These are phyloP conservation scores for Blastobotrys buckinghamii DNA, from an alignment of 1,139 yeast genomes.

Conservation along the genomic window DNA sequence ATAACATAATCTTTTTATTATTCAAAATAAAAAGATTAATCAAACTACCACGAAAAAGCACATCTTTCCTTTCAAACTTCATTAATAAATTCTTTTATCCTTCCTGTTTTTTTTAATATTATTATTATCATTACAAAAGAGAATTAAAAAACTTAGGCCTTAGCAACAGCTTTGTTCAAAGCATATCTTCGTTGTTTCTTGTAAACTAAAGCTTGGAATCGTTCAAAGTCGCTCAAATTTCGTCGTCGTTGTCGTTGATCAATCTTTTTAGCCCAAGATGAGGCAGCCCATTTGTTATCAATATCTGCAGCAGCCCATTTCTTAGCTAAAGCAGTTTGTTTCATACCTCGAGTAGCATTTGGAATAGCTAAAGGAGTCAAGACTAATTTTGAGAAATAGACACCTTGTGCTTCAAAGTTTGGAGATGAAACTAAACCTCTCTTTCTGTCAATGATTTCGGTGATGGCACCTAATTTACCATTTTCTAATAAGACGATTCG, in stretches of 20 bases:
- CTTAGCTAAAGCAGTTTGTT: constrained; percentile 79
- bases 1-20: no score
- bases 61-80: no score
- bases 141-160: constrained; percentile 86
- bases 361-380: constrained; percentile 88
- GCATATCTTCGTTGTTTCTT: constrained; percentile 96
- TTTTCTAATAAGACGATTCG: constrained; percentile 86
- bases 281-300: constrained; percentile 84
- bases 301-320: constrained; percentile 92
- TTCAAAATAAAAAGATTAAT: no score
- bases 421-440: constrained; percentile 98
- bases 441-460: constrained; percentile 98
- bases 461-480: constrained; percentile 89
- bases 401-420: constrained; percentile 76
- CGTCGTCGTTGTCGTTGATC: constrained; percentile 93
- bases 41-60: no score
- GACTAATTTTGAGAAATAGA: constrained; percentile 78
- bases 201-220: constrained; percentile 97
- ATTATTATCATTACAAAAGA: constrained; percentile 32
- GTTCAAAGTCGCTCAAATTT: constrained; percentile 91
- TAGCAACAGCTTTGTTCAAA: constrained; percentile 86
- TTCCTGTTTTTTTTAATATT: no score
- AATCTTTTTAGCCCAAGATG: constrained; percentile 97
- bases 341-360: constrained; percentile 90
- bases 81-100: no score